Evolutionary conservation across 495 filamentous ascomycete genomes (phyloP).

Genomic region (Xeromyces bisporus): DNA sequence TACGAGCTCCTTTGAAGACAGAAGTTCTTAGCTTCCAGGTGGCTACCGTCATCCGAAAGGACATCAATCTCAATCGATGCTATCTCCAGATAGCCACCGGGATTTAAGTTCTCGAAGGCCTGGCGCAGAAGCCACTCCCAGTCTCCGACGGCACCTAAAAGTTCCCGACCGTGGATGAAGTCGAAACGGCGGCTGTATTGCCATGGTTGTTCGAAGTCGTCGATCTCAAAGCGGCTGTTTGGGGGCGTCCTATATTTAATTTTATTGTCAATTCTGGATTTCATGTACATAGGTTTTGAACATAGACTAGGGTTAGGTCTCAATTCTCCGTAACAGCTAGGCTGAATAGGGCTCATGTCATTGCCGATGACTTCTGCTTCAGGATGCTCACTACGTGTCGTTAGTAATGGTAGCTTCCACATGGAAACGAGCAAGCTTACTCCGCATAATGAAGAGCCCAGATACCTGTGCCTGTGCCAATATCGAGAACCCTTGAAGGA

Average conservation of each 20-base stretch:
- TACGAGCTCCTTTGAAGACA: background rate
- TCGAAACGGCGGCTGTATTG: background rate
- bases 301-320: background rate
- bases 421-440: background rate
- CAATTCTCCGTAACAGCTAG: background rate
- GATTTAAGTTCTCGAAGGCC: background rate
- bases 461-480: background rate
- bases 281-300: background rate
- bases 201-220: background rate
- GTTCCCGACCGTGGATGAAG: background rate
- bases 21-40: background rate
- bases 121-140: background rate
- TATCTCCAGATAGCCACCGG: background rate
- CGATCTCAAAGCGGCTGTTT: background rate
- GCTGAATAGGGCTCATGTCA: background rate
- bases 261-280: too few relatives aligned
- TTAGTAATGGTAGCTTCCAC: background rate
- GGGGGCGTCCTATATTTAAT: too few relatives aligned
- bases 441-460: background rate
- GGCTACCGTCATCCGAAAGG: background rate
- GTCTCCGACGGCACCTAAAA: background rate
- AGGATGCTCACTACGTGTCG: background rate
- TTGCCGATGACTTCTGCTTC: background rate
- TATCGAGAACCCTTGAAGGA: background rate
- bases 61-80: background rate